Base-by-base conservation (phyloP, 768 basidiomycete species). In the Pleurotus sapidus region DNA sequence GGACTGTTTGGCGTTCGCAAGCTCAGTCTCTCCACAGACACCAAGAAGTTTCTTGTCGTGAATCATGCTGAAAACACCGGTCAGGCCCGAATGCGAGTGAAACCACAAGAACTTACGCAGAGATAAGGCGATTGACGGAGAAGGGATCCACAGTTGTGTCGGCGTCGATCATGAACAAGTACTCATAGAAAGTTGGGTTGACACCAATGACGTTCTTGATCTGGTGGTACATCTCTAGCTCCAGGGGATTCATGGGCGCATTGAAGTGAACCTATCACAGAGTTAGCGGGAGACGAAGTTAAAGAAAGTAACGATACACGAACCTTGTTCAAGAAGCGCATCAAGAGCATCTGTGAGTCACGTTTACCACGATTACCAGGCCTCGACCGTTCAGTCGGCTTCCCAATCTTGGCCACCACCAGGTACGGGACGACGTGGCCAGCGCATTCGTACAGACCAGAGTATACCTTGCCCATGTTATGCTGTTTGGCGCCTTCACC, bases 191-290 rank as follows among this genome's bases (percentile, higher is more conserved):
- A 0, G 93, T 88, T 2, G 96, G 97, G 72, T 99, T 97, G 66
- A 99, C 94, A 72, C 97, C 97, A 64, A 99, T 98, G 55, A 98
- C 95, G 66, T 99, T 99, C 83, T 98, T 94, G 81, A 98, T 95
- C 72, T 99, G 97, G 70, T 98, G 97, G 68, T 95, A 98, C 77
- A 99, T 96, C 76, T 99, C 97, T 54, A 99, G 74, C 74, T 99
- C 97, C 60, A 96, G 74, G 0, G 97, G 97, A 66, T 90, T 93
- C 97, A 99, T 98, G 0, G 95, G 88, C 18, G 93, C 72, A 70
- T 95, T 93, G 73, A 96, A 98, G 72, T 98, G 97, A 46, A 98
- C 97, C 93, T 94, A 59, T 5, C 24, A 39, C 55, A 49, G 42
- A 59, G 43, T 61, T 15, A 67, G 57, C 18, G 58, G 4, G 24